Evolutionary conservation across 306 rosid species (phyloP), one percentile per base, ranked within the genome.

Genomic region (Begonia fuchsioides): DNA sequence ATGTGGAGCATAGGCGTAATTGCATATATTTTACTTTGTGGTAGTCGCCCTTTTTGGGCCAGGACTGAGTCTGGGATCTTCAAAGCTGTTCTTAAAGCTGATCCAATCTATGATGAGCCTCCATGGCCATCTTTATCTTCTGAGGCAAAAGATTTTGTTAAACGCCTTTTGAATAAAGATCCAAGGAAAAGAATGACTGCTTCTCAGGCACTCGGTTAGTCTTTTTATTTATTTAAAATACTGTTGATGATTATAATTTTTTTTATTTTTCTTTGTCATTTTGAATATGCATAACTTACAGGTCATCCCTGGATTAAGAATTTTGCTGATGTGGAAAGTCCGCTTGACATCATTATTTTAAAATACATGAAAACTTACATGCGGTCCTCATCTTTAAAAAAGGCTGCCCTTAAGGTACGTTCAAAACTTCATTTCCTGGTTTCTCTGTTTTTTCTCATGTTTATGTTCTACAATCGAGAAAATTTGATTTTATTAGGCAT

Each of bases 111-210:
- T 65, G 93, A 83, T 15, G 96, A 88, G 69, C 73, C 70, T 40
- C 96, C 96, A 32, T 88, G 96, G 96, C 93, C 96, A n/a, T 71
- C 93, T 49, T 58, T 83, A 50, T 78, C 96, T 20, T 39, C 69
- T 11, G 88, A 88, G 61, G 85, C 81, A 45, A 76, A 49, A 55
- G 96, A 81, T 71, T 79, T 88, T 63, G 96, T 88, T 46, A 83
- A 81, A 72, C 76, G 81, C 64, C 71, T 88, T 45, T 67, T 88
- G 60, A 78, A 76, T 64, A 88, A 88, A 64, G 96, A 88, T 65
- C 93, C 93, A 41, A 61, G 94, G 72, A 90, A 78, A 71, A 76
- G 97, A 75, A 65, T 90, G 86, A 81, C 93, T 32, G 93, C 95
- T 49, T 73, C 97, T 8, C 95, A 84, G 61, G 97, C 95, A 12